phyloP scores from a whole-genome alignment of 257 asterid species.

The Henckelia pumila region DNA sequence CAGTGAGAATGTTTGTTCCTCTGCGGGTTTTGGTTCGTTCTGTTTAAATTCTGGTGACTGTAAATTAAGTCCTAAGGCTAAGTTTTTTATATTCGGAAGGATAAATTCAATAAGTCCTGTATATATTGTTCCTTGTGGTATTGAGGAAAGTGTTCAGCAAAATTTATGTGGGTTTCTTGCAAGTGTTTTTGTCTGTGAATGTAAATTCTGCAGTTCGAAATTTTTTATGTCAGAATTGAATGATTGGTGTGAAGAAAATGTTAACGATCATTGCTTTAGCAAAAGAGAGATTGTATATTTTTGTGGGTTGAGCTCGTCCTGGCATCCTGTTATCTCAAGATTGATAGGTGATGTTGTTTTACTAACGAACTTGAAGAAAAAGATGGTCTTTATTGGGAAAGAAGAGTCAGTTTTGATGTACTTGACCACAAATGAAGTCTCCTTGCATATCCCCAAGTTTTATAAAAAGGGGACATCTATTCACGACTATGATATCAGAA shows the following conservation, averaged over 20 bases:
- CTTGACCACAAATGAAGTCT: slow-evolving; percentile 46
- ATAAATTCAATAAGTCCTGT: slow-evolving; percentile 70
- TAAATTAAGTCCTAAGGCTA: slow-evolving; percentile 22
- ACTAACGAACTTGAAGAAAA: slow-evolving; percentile 57
- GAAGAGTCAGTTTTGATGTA: slow-evolving; percentile 67
- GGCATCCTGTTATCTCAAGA: slow-evolving; percentile 69
- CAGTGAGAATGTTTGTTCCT: slow-evolving; percentile 25
- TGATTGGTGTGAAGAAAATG: slow-evolving; percentile 25
- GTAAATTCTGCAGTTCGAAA: slow-evolving; percentile 51
- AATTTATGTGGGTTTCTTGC: slow-evolving; percentile 65
- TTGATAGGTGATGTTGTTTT: slow-evolving; percentile 44
- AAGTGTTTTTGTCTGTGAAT: slow-evolving; percentile 59
- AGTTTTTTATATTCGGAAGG: slow-evolving; percentile 41
- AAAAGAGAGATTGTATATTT: slow-evolving; percentile 49
- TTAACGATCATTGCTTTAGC: slow-evolving; percentile 45
- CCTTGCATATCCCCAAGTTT: slow-evolving; percentile 46
- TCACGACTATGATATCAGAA: slow-evolving; percentile 29
- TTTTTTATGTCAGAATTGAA: slow-evolving; percentile 26
- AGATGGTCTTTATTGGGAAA: slow-evolving; percentile 52
- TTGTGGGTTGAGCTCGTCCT: slow-evolving; percentile 61
- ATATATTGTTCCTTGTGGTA: slow-evolving; percentile 51
- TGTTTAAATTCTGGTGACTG: slow-evolving; percentile 33
- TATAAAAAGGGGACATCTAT: slow-evolving; percentile 24
- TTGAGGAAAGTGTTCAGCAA: slow-evolving; percentile 23
- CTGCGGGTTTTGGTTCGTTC: slow-evolving; percentile 31